Conservation (phyloP, 768 basidiomycete genomes). For the Mycena latifolia region DNA sequence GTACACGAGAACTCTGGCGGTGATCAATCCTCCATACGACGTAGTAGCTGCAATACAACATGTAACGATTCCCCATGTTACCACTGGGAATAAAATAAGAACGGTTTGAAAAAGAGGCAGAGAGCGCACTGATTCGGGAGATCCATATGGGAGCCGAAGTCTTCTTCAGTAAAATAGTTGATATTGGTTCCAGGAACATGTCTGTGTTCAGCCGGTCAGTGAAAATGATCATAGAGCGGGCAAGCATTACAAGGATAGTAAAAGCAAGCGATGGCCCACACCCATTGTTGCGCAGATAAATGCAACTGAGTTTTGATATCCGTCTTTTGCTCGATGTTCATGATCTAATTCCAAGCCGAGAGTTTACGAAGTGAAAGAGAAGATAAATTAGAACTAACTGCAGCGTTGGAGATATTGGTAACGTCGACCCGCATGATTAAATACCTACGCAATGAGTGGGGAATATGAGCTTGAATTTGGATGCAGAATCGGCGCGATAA, state of each 20-base stretch:
- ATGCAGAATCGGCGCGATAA: not conserved
- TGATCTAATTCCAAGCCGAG: conserved; percentile 20
- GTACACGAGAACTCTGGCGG: conserved; percentile 35
- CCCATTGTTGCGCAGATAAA: conserved; percentile 38
- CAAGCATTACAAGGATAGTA: conserved; percentile 35
- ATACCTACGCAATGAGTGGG: conserved; percentile 22
- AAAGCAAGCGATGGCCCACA: conserved; percentile 40
- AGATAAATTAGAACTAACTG: conserved; percentile 20
- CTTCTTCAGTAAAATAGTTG: conserved; percentile 37
- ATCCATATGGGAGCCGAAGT: conserved; percentile 30
- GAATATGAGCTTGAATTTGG: not conserved
- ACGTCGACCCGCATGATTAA: conserved; percentile 40
- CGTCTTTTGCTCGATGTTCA: conserved; percentile 37
- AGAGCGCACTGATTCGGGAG: conserved; percentile 23
- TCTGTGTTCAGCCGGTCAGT: conserved; percentile 7
- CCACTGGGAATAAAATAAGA: conserved; percentile 25
- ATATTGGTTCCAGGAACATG: conserved; percentile 36
- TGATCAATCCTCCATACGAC: conserved; percentile 36
- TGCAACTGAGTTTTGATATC: conserved; percentile 37
- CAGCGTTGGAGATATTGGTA: conserved; percentile 39
- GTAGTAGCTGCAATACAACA: conserved; percentile 36
- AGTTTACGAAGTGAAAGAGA: not conserved
- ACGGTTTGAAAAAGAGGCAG: conserved; percentile 11
- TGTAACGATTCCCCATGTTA: conserved; percentile 39
- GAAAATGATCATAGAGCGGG: not conserved